phyloP scores from a whole-genome alignment of 352 stramenopile genomes.

The Globisporangium nagaii region DNA sequence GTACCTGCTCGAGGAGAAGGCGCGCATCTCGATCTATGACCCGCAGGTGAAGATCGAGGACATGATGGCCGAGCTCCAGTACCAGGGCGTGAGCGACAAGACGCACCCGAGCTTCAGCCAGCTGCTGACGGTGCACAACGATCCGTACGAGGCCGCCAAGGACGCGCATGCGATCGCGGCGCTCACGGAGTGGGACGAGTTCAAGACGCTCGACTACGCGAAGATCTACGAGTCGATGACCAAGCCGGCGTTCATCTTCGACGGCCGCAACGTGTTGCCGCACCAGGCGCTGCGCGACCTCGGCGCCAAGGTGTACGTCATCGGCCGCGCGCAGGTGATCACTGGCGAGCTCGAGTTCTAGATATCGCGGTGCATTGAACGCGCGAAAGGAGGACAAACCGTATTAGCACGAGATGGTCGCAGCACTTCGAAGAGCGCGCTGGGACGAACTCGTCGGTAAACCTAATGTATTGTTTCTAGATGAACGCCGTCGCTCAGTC shows the following conservation, averaged over 20 bases:
- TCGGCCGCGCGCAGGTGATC: conserved; percentile 85
- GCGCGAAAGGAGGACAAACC: no score
- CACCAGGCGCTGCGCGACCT: conserved; percentile 92
- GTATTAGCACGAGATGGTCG: no score
- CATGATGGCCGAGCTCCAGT: conserved; percentile 74
- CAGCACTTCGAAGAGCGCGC: no score
- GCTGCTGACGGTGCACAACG: conserved; percentile 58
- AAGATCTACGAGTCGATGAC: conserved; percentile 95
- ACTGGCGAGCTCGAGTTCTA: conserved; percentile 62
- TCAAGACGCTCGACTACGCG: conserved; percentile 97
- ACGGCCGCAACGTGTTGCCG: conserved; percentile 97
- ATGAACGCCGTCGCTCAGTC: no score
- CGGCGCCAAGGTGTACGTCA: conserved; percentile 98
- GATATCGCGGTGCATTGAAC: no score
- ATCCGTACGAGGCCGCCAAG: conserved; percentile 91
- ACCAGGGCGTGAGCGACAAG: conserved; percentile 87
- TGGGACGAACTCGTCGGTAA: no score
- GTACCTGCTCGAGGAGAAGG: conserved; percentile 94
- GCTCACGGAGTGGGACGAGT: conserved; percentile 99
- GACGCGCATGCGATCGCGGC: conserved; percentile 93
- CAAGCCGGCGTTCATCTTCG: conserved; percentile 99
- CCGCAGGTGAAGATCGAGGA: conserved; percentile 98
- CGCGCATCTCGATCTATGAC: conserved; percentile 96
- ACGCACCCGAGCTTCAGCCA: conserved; percentile 89
- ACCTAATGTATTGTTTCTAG: no score